Evolutionary conservation across 2,329 filamentous ascomycete genomes (phyloP), one percentile per base, ranked within the genome.

Genomic region (Penicillium griseofulvum): DNA sequence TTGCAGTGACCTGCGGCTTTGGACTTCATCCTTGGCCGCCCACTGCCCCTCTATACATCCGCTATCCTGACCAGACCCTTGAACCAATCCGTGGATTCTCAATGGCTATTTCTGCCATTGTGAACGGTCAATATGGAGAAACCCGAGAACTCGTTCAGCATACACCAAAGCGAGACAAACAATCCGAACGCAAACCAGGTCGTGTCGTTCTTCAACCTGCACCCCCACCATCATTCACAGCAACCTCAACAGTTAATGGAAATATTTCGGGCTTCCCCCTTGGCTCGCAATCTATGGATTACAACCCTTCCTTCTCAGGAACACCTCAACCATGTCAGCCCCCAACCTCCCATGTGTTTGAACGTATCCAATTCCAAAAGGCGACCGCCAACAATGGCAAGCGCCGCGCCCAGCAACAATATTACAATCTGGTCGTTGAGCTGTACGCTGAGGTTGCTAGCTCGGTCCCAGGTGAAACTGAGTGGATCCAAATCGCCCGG

Each of bases 311-410:
- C 4, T 73, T 71, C 54, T 58, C 63, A 28, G 63, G 61, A 10
- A 60, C 66, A 6, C 57, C 68, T 9, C 70, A 74, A 29, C 60
- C 70, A 7, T 67, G 71, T 41, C 66, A 74, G 36, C 68, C 70
- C 11, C 76, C 76, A 1, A 74, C 71, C 8, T 78, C 79, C n/a
- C 82, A 87, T 55, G 83, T 80, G 0, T 97, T 95, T 69, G 91
- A 96, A 69, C 86, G 92, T 11, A 94, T 96, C 49, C 91, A 96
- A 66, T 97, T 96, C 81, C 95, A 96, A 72, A 90, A 90, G 61
- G 91, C 92, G 1, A 96, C 91, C 0, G 90, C 91, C 24, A 97
- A 96, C 76, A 97, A 97, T 63, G 91, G 91, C 44, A 96, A 96
- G 72, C 83, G 92, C 63, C 82, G 92, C 54, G 91, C 91, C 1